A percentile compares a stretch with the other conserved stretches of the same genome.
phyloP scores from a whole-genome alignment of 805 yeast species.

The Cyberlindnera lachancei region DNA sequence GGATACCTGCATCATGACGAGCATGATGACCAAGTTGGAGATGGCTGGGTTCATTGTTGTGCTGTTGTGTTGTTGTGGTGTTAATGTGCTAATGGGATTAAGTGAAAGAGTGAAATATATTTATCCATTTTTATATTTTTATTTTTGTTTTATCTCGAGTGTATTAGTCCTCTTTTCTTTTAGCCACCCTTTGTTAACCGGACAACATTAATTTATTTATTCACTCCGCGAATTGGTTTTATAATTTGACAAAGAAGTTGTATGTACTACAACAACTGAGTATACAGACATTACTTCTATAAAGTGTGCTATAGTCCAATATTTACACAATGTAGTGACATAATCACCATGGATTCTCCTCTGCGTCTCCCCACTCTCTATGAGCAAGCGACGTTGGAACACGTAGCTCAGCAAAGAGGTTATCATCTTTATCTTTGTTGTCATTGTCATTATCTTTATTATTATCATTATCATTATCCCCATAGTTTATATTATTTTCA shows the following conservation, averaged over 20 bases:
- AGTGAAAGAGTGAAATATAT: neutral
- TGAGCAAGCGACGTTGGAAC: conserved; percentile 44
- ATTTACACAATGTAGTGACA: too few species aligned
- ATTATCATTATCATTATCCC: conserved; percentile 6
- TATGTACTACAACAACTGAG: too few species aligned
- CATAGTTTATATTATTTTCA: conserved; percentile 6
- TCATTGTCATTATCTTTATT: conserved; percentile 9
- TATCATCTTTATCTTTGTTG: conserved; percentile 32
- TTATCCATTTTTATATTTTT: neutral
- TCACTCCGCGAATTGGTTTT: too few species aligned
- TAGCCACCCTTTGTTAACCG: too few species aligned
- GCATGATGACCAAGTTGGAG: conserved; percentile 81
- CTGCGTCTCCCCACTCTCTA: conserved; percentile 43
- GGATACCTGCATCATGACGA: conserved; percentile 93
- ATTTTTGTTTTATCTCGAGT: too few species aligned
- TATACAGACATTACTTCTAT: too few species aligned
- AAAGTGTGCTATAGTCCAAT: too few species aligned
- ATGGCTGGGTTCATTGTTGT: conserved; percentile 76
- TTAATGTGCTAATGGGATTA: neutral
- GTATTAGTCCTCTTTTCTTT: too few species aligned
- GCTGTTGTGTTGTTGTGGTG: neutral
- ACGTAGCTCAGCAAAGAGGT: conserved; percentile 39
- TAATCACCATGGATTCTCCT: conserved; percentile 60
- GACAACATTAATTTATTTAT: too few species aligned
- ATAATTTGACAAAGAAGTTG: too few species aligned